A percentile compares a stretch with the other conserved stretches of the same genome.
Conservation (phyloP, 2,329 filamentous ascomycete species). For the Calonectria hawksworthii region DNA sequence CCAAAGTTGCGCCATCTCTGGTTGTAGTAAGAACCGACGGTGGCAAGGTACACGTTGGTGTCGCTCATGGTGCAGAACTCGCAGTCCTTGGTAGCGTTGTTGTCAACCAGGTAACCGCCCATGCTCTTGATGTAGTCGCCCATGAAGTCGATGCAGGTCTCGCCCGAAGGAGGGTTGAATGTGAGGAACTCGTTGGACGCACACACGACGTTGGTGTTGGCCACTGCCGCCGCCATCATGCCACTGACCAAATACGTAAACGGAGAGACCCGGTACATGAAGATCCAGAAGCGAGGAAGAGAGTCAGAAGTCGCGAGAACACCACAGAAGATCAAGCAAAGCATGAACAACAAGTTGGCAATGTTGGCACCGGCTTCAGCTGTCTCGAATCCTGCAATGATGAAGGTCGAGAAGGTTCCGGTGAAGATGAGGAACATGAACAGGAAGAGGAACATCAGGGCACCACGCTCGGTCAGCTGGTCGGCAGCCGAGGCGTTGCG, state of each 20-base stretch:
- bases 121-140: conserved; percentile 58
- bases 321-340: conserved; percentile 62
- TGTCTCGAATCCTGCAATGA: conserved; percentile 77
- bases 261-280: conserved; percentile 79
- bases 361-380: conserved; percentile 78
- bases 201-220: conserved; percentile 76
- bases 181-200: conserved; percentile 77
- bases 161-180: conserved; percentile 71
- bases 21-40: conserved; percentile 65
- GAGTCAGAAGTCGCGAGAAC: conserved; percentile 56
- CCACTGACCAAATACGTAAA: conserved; percentile 86
- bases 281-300: conserved; percentile 65
- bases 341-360: conserved; percentile 75
- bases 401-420: conserved; percentile 83
- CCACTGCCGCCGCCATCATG: conserved; percentile 79
- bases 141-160: conserved; percentile 75
- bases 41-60: conserved; percentile 67
- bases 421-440: conserved; percentile 84
- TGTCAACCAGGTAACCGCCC: conserved; percentile 70
- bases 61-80: conserved; percentile 67
- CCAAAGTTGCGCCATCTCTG: conserved; percentile 80
- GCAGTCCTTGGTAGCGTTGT: conserved; percentile 64
- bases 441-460: conserved; percentile 83
- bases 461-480: conserved; percentile 77
- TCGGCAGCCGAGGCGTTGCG: conserved; percentile 74